These are phyloP conservation scores for Kwoniella mangroviensis DNA, from an alignment of 768 basidiomycete species.

Conservation along the genomic window DNA sequence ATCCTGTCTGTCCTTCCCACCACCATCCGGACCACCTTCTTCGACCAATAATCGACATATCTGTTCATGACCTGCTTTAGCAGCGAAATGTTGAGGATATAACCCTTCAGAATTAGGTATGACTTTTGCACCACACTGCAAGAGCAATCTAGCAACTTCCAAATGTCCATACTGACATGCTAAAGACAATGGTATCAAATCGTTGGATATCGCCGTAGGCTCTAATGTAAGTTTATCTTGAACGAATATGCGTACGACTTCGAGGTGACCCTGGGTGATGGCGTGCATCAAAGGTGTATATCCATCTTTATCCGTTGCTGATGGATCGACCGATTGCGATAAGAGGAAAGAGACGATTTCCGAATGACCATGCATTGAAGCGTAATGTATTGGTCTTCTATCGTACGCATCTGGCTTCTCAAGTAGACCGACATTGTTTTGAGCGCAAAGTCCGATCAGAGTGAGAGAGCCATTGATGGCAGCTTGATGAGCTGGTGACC, in stretches of 20 bases:
- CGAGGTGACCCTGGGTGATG: constrained; percentile 79
- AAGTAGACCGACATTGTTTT: constrained; percentile 67
- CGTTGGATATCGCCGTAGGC: constrained; percentile 65
- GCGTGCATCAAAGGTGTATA: constrained; percentile 94
- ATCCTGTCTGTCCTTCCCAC: constrained; percentile 81
- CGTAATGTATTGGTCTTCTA: constrained; percentile 91
- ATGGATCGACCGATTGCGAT: constrained; percentile 64
- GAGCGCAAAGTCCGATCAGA: constrained; percentile 79
- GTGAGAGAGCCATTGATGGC: constrained; percentile 79
- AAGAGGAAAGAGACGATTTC: constrained; percentile 76
- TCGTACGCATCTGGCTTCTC: constrained; percentile 86
- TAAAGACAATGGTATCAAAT: constrained; percentile 83
- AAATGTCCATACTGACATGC: constrained; percentile 89
- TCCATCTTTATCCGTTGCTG: constrained; percentile 86
- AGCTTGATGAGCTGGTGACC: constrained; percentile 91
- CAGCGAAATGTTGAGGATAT: constrained; percentile 94
- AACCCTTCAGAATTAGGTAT: constrained; percentile 92
- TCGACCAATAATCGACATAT: constrained; percentile 76
- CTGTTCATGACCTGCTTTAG: constrained; percentile 85
- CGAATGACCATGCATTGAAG: constrained; percentile 87
- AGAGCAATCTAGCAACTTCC: constrained; percentile 75
- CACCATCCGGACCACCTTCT: constrained; percentile 61
- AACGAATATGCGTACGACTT: constrained; percentile 81
- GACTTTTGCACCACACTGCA: constrained; percentile 76
- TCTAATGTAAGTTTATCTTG: constrained; percentile 66